Base-by-base conservation (phyloP, 805 yeast species). In the Kazachstania taianensis region DNA sequence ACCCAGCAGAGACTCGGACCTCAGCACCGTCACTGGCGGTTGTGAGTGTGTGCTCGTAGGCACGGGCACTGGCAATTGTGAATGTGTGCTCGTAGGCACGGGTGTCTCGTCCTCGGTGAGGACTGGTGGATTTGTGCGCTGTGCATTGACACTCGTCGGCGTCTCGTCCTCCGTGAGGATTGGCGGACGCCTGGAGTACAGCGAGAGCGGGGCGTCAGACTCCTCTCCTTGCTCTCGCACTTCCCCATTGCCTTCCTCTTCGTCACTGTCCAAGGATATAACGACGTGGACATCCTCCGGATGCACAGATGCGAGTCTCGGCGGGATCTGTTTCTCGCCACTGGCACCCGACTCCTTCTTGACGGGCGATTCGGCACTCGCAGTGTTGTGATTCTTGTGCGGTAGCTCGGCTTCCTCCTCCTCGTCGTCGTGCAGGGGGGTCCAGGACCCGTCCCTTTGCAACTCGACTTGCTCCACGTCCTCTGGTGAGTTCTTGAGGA, bases 361-460 rank as follows among this genome's bases (percentile, higher is more conserved):
- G 4, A 42, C 43, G 3, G 30, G 28, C 2, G 27, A 19, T 4
- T 40, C 48, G 16, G 15, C 18, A 5, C 17, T 28, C 17, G 27
- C n/a, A 16, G 6, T 18, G 15, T 29, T n/a, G 16, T 30, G 24
- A 6, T 15, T 26, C 23, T 30, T 27, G 2, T 32, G 34, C 14
- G 41, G 41, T 7, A 42, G 37, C 5, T 43, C 40, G 7, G 32
- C 17, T 20, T n/a, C 28, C n/a, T 12, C 19, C 3, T 15, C 20
- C 26, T 45, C 52, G n/a, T 49, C 56, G 18, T 52, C 59, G 20
- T 46, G 46, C 7, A 63, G 40, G 1, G 67, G 67, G 2, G 52
- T 58, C 95, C 96, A 89, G 0, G 70, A 46, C 0, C 96, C 97
- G 49, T 83, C 82, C 1, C 72, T 63, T 10, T 72, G 67, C 13